Base-by-base conservation (phyloP, 75 land plant species). In the Cupressus sempervirens region DNA sequence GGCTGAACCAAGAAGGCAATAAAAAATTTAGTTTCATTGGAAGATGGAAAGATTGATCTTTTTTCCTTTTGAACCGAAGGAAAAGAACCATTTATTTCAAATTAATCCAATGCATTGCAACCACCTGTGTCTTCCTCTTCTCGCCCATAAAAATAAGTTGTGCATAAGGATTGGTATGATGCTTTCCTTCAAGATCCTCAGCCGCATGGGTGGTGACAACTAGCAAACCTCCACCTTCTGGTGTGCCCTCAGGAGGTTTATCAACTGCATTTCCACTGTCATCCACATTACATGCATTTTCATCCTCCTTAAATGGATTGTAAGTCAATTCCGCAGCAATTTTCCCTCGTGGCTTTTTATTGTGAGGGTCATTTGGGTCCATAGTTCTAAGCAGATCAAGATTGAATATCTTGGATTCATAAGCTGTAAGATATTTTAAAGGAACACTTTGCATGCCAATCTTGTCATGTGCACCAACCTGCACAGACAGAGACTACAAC, bases 391-490 rank as follows among this genome's bases (percentile, higher is more conserved):
- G 80, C 86, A 98, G 85, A 86, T 91, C 87, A 36, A 98, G 91
- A 11, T 91, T 91, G 46, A 91, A 84, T 12, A 41, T 83, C 79
- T 93, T 91, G 36, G 94, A 54, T 79, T 93, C 96, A 81, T 88
- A 38, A 26, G 94, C 93, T 18, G 50, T 80, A 72, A 98, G 88
- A 46, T 85, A 85, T 32, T 86, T 91, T 67, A 98, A 84, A 30
- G 97, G 97, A 40, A 95, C 82, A 30, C 90, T 81, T 88, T 95
- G 99, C 99, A 95, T 93, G 43, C 99, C 99, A 74, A 98, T 86
- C 70, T 88, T 91, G 86, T 96, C 99, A 88, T 96, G 99, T 34
- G 86, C 38, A 12, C 94, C 93, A 35, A 96, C 88, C 99, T 98
- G 92, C 86, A 82, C 82, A 29, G 32, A 38, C 29, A 32, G 34